A percentile compares a stretch with the other conserved stretches of the same genome.
These are phyloP conservation scores for Zelopaecilomyces penicillatus DNA, from an alignment of 2,329 filamentous ascomycete species.

Conservation along the genomic window DNA sequence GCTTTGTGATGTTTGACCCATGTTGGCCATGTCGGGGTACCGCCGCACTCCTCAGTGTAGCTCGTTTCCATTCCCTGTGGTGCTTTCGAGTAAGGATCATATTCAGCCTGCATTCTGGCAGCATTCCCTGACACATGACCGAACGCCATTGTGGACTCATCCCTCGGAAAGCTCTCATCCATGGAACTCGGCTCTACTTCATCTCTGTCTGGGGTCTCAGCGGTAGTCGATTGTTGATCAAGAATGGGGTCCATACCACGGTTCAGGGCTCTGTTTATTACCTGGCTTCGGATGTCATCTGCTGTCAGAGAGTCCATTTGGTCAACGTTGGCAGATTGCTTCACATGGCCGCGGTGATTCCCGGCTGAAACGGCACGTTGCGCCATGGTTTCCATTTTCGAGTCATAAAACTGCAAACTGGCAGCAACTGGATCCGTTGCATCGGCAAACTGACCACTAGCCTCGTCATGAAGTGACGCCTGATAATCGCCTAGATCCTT, in stretches of 20 bases:
- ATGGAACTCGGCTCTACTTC: slow-evolving; percentile 28
- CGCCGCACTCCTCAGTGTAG: slow-evolving; percentile 35
- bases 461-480: slow-evolving; percentile 27
- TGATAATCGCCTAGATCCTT: slow-evolving; percentile 34
- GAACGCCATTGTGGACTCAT: slow-evolving; percentile 18
- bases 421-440: slow-evolving; percentile 25
- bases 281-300: slow-evolving; percentile 23
- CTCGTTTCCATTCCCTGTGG: slow-evolving; percentile 41
- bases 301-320: slow-evolving; percentile 19
- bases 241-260: slow-evolving; percentile 9
- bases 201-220: slow-evolving; percentile 6
- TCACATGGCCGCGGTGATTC: slow-evolving; percentile 9
- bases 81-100: slow-evolving; percentile 34
- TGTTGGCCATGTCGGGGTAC: slow-evolving; percentile 24
- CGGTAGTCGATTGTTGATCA: too few species aligned
- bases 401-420: slow-evolving; percentile 31
- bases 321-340: slow-evolving; percentile 6
- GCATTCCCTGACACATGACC: slow-evolving; percentile 9
- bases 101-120: slow-evolving; percentile 12
- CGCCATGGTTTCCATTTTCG: slow-evolving; percentile 17
- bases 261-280: slow-evolving; percentile 17
- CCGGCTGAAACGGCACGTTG: slow-evolving; percentile 7
- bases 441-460: slow-evolving; percentile 20
- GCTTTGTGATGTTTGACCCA: slow-evolving; percentile 25
- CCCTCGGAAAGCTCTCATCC: slow-evolving; percentile 32